Base-by-base conservation (phyloP, 2,329 filamentous ascomycete species). In the Corinectria fuckeliana region DNA sequence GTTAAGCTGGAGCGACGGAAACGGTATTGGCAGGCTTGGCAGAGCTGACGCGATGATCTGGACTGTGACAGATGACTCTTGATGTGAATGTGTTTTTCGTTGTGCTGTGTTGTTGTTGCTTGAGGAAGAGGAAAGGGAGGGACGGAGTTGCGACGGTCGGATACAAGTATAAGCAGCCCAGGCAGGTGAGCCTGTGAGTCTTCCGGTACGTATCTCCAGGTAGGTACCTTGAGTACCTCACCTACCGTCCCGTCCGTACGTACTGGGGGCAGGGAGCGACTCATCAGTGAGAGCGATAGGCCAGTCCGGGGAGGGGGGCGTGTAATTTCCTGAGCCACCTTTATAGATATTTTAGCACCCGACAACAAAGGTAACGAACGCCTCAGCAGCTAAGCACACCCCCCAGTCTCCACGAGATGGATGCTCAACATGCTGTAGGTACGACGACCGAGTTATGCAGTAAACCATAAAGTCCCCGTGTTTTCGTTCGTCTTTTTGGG, bases 1-100 rank as follows among this genome's bases (percentile, higher is more conserved):
- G 55, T 64, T 59, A 61, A 64, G 68, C 60, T 65, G 63, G 66
- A 63, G 62, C 64, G 60, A 67, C 56, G 62, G n/a, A 66, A 63
- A 63, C 63, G 70, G 69, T 66, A 65, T 56, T 64, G 65, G 71
- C 70, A 68, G 69, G 66, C 67, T 66, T 71, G 71, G 68, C 69
- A 71, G 67, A 74, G 81, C 82, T 85, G 83, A 76, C 78, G 82
- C 80, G 82, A 85, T 77, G 76, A 82, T 82, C 83, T 75, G 78
- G 80, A 82, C 84, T 84, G 84, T 84, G 84, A 86, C 83, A 80
- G 78, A 77, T 80, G 80, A 83, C 80, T 84, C 83, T 84, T 77
- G 76, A 76, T 80, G 72, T 72, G 76, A 80, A 78, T 77, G 76
- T 80, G 76, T 76, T 80, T 79, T 79, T 81, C 80, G 77, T 75